A percentile compares a stretch with the other conserved stretches of the same genome.
These are phyloP conservation scores for Testicularia cyperi DNA, from an alignment of 1,284 basidiomycete genomes.

Conservation along the genomic window DNA sequence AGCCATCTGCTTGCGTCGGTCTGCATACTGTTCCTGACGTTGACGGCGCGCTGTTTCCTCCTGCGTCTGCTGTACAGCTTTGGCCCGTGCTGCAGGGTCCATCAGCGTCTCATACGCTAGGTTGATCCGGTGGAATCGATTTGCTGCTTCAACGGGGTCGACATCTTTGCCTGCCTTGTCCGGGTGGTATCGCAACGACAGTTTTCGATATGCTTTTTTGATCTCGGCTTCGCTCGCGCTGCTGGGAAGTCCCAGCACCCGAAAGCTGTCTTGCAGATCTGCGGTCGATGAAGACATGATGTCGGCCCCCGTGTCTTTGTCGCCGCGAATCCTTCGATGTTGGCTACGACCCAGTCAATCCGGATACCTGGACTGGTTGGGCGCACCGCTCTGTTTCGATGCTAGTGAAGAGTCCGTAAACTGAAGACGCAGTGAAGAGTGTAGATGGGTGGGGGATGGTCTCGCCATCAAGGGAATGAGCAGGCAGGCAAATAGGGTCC, in stretches of 20 bases:
- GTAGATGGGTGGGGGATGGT: too few species aligned
- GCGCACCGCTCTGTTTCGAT: too few species aligned
- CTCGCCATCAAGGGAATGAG: too few species aligned
- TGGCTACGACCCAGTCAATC: too few species aligned
- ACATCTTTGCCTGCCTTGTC: constrained; percentile 54
- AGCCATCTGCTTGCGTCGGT: constrained; percentile 75
- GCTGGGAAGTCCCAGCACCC: constrained; percentile 67
- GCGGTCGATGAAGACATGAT: too few species aligned
- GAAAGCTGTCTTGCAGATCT: constrained; percentile 41
- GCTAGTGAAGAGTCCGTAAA: too few species aligned
- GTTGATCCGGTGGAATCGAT: constrained; percentile 83
- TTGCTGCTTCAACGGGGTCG: constrained; percentile 63
- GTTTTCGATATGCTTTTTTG: constrained; percentile 69
- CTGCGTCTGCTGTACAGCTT: constrained; percentile 76
- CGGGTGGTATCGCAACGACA: constrained; percentile 49
- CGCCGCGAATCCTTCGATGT: too few species aligned
- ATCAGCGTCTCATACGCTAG: constrained; percentile 81
- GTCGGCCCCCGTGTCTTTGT: too few species aligned
- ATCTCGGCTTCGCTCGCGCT: constrained; percentile 81
- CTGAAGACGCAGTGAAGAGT: too few species aligned
- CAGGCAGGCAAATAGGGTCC: too few species aligned
- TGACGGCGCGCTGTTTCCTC: constrained; percentile 72
- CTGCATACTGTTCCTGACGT: constrained; percentile 74
- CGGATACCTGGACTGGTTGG: too few species aligned
- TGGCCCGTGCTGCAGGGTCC: constrained; percentile 78